Percentiles rank a stretch among this genome's conserved stretches.
These are phyloP conservation scores for Ustilaginoidea virens DNA, from an alignment of 2,329 filamentous ascomycete species.

Conservation along the genomic window DNA sequence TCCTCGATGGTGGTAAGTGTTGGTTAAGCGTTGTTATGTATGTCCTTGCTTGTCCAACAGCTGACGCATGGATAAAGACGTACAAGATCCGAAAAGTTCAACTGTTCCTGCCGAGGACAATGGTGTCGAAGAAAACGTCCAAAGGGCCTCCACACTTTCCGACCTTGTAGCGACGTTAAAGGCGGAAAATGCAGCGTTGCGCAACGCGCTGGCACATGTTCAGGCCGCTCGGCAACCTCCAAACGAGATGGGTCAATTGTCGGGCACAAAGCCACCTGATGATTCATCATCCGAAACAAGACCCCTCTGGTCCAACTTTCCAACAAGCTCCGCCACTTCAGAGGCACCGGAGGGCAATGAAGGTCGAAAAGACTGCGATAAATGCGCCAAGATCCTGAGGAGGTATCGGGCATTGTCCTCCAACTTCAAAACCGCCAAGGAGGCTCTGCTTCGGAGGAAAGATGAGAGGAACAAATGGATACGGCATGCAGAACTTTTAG, in stretches of 20 bases:
- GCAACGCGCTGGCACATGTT: slow-evolving; percentile 15
- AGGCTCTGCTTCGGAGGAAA: slow-evolving; percentile 23
- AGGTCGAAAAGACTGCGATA: slow-evolving; percentile 11
- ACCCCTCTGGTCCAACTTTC: neutral
- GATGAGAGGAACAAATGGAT: slow-evolving; percentile 29
- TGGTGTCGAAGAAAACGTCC: too few relatives aligned
- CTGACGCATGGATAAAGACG: too few relatives aligned
- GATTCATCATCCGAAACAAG: neutral
- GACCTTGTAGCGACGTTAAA: slow-evolving; percentile 20
- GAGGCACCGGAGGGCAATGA: slow-evolving; percentile 8
- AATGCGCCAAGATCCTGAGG: slow-evolving; percentile 20
- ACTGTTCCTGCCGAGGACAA: too few relatives aligned
- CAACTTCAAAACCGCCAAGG: slow-evolving; percentile 25
- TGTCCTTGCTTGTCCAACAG: neutral
- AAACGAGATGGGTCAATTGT: neutral
- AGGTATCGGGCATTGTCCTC: slow-evolving; percentile 25
- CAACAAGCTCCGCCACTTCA: neutral
- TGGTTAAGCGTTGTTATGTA: too few relatives aligned
- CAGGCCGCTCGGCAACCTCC: neutral
- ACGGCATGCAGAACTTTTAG: slow-evolving; percentile 25
- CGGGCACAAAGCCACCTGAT: neutral
- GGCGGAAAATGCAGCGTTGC: slow-evolving; percentile 26
- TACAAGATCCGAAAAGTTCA: too few relatives aligned
- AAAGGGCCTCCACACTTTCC: too few relatives aligned
- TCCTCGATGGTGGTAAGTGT: slow-evolving; percentile 23